Evolutionary conservation across 768 basidiomycete genomes (phyloP).

Genomic region (Gautieria morchelliformis): DNA sequence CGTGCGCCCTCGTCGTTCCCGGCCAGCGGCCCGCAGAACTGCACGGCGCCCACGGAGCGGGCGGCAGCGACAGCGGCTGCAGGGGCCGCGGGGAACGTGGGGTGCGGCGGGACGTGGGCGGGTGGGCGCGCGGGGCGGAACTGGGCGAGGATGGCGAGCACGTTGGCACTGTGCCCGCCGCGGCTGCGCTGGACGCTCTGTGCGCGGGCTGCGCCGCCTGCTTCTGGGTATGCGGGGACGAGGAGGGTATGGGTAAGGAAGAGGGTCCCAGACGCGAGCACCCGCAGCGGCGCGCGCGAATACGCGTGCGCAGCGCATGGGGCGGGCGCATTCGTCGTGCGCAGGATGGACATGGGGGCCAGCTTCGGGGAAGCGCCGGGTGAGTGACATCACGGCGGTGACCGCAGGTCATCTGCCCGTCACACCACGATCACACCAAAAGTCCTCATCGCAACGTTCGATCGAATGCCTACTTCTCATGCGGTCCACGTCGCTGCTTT

Average conservation of each 20-base stretch:
- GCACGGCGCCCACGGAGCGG: constrained; percentile 42
- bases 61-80: neutral
- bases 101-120: no score
- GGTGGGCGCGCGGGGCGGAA: constrained; percentile 29
- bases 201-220: constrained; percentile 53
- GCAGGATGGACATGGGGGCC: constrained; percentile 1
- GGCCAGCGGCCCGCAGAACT: constrained; percentile 65
- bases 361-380: neutral
- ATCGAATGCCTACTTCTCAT: no score
- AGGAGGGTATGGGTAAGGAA: constrained; percentile 68
- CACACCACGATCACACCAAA: no score
- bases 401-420: no score
- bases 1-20: constrained; percentile 60
- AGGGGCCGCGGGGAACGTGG: no score
- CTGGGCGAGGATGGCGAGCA: constrained; percentile 65
- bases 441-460: no score
- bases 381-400: no score
- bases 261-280: constrained; percentile 72
- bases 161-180: constrained; percentile 63
- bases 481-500: no score
- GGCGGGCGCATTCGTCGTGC: neutral
- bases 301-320: neutral
- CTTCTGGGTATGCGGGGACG: constrained; percentile 49
- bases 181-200: constrained; percentile 58
- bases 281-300: constrained; percentile 26